Base-by-base conservation (phyloP, 108 stramenopile genomes). In the Halocafeteria seosinensis region DNA sequence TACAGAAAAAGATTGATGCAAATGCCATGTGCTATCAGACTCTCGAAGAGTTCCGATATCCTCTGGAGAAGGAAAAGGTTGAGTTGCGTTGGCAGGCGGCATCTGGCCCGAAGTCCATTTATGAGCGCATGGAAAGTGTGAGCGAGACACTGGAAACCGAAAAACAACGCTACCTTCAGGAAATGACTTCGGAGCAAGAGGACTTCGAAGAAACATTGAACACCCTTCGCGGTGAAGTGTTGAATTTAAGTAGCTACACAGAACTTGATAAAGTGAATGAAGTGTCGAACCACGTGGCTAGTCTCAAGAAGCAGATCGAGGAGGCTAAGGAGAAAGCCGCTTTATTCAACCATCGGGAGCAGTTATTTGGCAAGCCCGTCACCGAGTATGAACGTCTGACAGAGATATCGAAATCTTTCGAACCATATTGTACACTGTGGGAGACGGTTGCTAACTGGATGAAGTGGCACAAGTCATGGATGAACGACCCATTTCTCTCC, bases 401-500 rank as follows among this genome's bases (percentile, higher is more conserved):
- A 30, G 58, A 72, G 0, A 68, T 82, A 34, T 38, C 52, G 33
- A 77, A 79, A 67, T 50, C 53, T 28, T 75, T 82, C 38, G 83
- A 81, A 65, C 81, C 81, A 23, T 82, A 81, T 67, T 55, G 64
- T 26, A 72, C 63, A 55, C 68, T 84, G 6, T 84, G 83, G 83
- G 23, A 47, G 37, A 78, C 82, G 21, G 63, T 74, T 12, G n/a
- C 68, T 28, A 63, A 71, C 47, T 83, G 82, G 82, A 37, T 72
- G 37, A 33, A 71, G 26, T 32, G 34, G 34, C 61, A 57, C 50
- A 35, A 72, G 37, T 37, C 24, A 17, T 83, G 82, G 82, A 52
- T 37, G 21, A 65, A 34, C 24, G 62, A 52, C 0, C 38, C 35
- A 4, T 83, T 83, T 59, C 21, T 65, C 30, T 30, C 33, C 12